These are phyloP conservation scores for Phytomonas serpens DNA, from an alignment of 208 protist genomes.

Conservation along the genomic window DNA sequence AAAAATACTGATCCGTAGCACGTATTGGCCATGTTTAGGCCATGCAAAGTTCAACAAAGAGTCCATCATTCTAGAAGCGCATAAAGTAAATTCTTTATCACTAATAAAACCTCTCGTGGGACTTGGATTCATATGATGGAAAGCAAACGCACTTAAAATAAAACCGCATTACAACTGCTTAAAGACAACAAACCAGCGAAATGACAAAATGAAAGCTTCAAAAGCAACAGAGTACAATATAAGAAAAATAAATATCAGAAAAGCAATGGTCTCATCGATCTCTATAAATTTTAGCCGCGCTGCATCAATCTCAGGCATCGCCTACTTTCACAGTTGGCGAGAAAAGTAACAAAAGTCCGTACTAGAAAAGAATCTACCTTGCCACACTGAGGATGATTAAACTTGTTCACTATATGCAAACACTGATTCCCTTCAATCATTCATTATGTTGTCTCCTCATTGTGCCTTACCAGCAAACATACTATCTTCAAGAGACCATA, in stretches of 20 bases:
- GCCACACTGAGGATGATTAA: neutral
- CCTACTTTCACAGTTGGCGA: neutral
- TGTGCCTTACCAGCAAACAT: neutral
- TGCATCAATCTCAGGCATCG: neutral
- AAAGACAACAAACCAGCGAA: constrained; percentile 6
- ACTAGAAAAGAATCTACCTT: neutral
- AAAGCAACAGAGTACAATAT: constrained; percentile 4
- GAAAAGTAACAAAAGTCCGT: neutral
- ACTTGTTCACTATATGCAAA: neutral
- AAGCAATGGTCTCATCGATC: neutral
- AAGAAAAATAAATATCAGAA: neutral
- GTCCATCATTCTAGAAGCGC: constrained; percentile 46
- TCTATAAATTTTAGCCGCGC: neutral
- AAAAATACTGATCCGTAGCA: constrained; percentile 36
- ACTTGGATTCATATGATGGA: neutral
- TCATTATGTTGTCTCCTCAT: neutral
- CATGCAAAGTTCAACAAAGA: constrained; percentile 38
- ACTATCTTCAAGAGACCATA: neutral
- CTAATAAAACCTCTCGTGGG: constrained; percentile 11
- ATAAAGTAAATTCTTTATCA: constrained; percentile 27
- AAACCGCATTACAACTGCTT: neutral
- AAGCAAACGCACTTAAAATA: neutral
- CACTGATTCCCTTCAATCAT: neutral
- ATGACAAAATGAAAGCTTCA: neutral
- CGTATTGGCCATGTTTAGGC: constrained; percentile 15